Evolutionary conservation across 2,329 filamentous ascomycete genomes (phyloP), one percentile per base, ranked within the genome.

Genomic region (Pseudonectria buxi): DNA sequence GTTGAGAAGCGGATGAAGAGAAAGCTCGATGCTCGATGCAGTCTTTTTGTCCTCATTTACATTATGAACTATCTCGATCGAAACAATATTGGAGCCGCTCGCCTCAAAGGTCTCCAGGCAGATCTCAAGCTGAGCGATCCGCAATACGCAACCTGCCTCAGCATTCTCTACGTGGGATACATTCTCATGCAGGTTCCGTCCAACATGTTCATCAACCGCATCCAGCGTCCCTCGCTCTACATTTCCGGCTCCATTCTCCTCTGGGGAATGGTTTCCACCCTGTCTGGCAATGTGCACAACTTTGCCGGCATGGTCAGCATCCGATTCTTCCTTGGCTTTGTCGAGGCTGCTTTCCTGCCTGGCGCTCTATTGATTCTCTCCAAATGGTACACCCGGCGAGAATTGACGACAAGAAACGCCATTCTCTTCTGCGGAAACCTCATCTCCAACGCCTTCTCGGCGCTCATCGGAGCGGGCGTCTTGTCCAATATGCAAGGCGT

Each of bases 61-160:
- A 84, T 87, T 55, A 69, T 65, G 58, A 86, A 87, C 61, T 87
- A 85, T 57, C 66, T 79, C 22, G 78, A 82, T 49, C 66, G 78
- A 25, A 81, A 81, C 55, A 81, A 83, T 56, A 82, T 84, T 43
- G 78, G 78, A 3, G 71, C 78, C 1, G 81, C 81, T 2, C 70
- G 75, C 14, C 66, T 85, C 34, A 75, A 77, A 51, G 79, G 80
- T 6, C 63, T 86, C 14, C 73, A 82, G 37, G 64, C 66, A 7
- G 81, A 84, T 33, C 59, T 83, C 14, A 54, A 64, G 2, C 63
- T 83, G 41, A 57, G 58, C 27, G 62, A 74, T 46, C 70, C 68
- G 3, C 64, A 85, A 53, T 84, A 84, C 53, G 71, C 77, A 38
- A 80, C 77, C 3, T 77, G 74, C 37, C 61, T 80, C 30, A 71